phyloP scores from a whole-genome alignment of 2,329 filamentous ascomycete species.

The Daldinia eschscholtzii region DNA sequence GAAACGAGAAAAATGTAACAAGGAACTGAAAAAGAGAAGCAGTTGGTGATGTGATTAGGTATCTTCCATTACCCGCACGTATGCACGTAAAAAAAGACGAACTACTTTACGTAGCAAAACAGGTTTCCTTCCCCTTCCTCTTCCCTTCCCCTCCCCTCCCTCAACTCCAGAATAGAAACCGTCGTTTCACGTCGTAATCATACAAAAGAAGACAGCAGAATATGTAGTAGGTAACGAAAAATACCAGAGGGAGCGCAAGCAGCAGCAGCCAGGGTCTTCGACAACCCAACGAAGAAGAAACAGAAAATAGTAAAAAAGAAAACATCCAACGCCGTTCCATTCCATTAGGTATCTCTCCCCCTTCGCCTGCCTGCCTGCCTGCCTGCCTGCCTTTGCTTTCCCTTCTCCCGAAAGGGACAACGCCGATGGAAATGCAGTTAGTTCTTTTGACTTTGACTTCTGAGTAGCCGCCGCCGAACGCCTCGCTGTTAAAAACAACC shows the following conservation, averaged over 20 bases:
- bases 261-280: neutral
- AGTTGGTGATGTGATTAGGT: neutral
- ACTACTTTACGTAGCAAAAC: neutral
- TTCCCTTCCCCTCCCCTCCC: neutral
- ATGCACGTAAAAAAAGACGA: neutral
- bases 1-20: neutral
- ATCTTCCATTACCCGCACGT: conserved; percentile 12
- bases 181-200: conserved; percentile 29
- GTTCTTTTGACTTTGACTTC: neutral
- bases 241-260: conserved; percentile 2
- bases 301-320: conserved; percentile 6
- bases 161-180: conserved; percentile 14
- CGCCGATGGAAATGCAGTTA: conserved; percentile 38
- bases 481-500: conserved; percentile 12
- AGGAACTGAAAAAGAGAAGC: neutral
- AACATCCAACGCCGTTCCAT: conserved; percentile 8
- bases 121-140: neutral
- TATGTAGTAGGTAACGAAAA: neutral
- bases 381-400: neutral
- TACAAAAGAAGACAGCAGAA: conserved; percentile 12
- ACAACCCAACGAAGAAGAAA: neutral
- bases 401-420: conserved; percentile 14
- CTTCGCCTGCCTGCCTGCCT: neutral
- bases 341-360: neutral
- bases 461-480: conserved; percentile 24